These are phyloP conservation scores for Phytopythium aichiense DNA, from an alignment of 352 stramenopile species.

Conservation along the genomic window DNA sequence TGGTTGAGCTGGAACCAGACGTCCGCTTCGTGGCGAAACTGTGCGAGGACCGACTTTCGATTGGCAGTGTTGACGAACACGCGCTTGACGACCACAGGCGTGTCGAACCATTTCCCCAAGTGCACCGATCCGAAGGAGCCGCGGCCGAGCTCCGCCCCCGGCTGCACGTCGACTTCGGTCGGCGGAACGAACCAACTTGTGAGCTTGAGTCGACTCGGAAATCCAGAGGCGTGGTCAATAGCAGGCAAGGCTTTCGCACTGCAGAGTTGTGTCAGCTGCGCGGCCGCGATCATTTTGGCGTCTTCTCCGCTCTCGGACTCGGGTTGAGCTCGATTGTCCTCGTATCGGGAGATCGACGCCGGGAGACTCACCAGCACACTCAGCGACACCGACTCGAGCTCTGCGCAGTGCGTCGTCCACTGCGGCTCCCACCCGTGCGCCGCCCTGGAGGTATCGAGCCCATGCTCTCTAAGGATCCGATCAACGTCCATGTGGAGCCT, in stretches of 20 bases:
- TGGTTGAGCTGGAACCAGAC: slow-evolving; percentile 30
- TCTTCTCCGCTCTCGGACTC: neutral
- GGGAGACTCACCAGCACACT: neutral
- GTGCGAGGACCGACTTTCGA: neutral
- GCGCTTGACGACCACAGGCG: slow-evolving; percentile 25
- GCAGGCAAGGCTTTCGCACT: neutral
- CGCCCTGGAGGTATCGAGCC: neutral
- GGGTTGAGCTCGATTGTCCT: neutral
- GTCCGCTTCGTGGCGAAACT: slow-evolving; percentile 23
- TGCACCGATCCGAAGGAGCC: slow-evolving; percentile 23
- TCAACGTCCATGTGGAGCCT: slow-evolving; percentile 3
- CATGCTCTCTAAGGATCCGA: neutral
- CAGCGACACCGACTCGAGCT: neutral
- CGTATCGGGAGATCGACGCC: neutral
- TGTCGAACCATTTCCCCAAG: slow-evolving; percentile 22
- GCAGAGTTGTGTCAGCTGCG: neutral
- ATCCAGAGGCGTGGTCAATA: neutral
- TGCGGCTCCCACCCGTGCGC: neutral
- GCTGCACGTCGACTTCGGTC: slow-evolving; percentile 24
- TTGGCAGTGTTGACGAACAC: slow-evolving; percentile 2
- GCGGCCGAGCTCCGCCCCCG: slow-evolving; percentile 13
- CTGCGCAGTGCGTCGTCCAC: neutral
- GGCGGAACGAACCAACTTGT: slow-evolving; percentile 27
- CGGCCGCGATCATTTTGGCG: neutral
- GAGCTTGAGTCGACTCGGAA: neutral